Base-by-base conservation (phyloP, 495 filamentous ascomycete species). In the Corynascus novoguineensis region DNA sequence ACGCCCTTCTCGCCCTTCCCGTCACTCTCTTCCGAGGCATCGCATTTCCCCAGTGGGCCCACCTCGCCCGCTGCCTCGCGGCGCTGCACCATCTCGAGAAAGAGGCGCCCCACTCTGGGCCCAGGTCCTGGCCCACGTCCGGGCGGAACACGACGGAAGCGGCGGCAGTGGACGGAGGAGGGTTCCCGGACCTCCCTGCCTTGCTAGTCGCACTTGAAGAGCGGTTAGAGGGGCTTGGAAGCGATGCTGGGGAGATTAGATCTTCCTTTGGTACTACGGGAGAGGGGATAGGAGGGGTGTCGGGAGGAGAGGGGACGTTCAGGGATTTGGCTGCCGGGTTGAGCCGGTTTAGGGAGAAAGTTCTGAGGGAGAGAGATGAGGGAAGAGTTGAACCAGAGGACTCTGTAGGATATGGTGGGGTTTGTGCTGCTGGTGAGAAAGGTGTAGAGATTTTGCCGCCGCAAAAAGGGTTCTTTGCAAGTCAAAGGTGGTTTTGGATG, bases 11-110 rank as follows among this genome's bases (percentile, higher is more conserved):
- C 21, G 28, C 31, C 21, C 28, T 32, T 1, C 17, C 28, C 27
- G 15, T 10, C 28, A 2, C 27, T 29, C 25, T 34, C 17, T 50
- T 55, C 34, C 5, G 4, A 11, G 58, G 49, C 41, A 34, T 59
- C 15, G 41, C 57, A 5, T 53, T 59, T n/a, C 19, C 34, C 3
- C 70, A 71, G 32, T 76, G 66, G 68, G 67, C 65, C 1, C 73
- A 76, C 29, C 57, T 76, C 37, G 59, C 72, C 1, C 28, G n/a
- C 15, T 31, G 46, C n/a, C 4, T 32, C 7, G 34, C 10, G 12
- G 48, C 44, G 44, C 44, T 46, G 24, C 21, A 44, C 40, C 19
- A 21, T 9, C 7, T 44, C 19, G 40, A 44, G 21, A 22, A 6
- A 9, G 40, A 44, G n/a, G n/a, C n/a, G n/a, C n/a, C 21, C 7